Percentiles rank a stretch among this genome's conserved stretches.
Evolutionary conservation across 192 early-diverging fungal species (phyloP).

Genomic region (Rhizophagus clarus): DNA sequence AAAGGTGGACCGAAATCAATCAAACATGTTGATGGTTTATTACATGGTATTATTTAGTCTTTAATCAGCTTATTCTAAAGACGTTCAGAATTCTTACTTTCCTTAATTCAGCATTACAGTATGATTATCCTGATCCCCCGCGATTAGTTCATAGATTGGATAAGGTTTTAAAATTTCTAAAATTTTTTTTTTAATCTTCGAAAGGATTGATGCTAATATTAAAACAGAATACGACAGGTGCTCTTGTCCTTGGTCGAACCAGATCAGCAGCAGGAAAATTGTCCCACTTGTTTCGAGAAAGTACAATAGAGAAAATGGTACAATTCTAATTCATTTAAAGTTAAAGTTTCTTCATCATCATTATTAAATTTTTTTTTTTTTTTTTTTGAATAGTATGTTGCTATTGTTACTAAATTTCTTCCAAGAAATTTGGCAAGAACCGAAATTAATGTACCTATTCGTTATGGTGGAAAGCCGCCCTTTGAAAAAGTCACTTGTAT

Average conservation of each 20-base stretch:
- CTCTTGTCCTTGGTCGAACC: neutral
- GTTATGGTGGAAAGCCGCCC: neutral
- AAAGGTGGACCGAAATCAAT: neutral
- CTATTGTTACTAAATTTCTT: slow-evolving; percentile 2
- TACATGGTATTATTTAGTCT: neutral
- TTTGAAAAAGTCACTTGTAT: neutral
- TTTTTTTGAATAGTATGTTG: neutral
- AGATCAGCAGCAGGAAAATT: slow-evolving; percentile 4
- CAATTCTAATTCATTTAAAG: neutral
- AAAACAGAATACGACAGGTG: neutral
- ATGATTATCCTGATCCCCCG: neutral
- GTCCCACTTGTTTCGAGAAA: slow-evolving; percentile 4
- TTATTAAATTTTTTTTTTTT: neutral
- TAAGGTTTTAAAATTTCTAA: neutral
- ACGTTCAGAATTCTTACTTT: neutral
- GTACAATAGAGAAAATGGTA: slow-evolving; percentile 4
- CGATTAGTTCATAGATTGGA: slow-evolving; percentile 12
- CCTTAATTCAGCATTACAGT: neutral
- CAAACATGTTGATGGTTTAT: slow-evolving; percentile 2
- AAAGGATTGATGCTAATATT: neutral
- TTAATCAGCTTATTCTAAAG: neutral
- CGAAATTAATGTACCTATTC: neutral
- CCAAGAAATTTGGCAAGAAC: neutral
- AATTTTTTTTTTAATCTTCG: neutral
- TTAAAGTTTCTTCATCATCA: neutral